phyloP scores from a whole-genome alignment of 805 yeast species.

The Ogataea paraovalis region DNA sequence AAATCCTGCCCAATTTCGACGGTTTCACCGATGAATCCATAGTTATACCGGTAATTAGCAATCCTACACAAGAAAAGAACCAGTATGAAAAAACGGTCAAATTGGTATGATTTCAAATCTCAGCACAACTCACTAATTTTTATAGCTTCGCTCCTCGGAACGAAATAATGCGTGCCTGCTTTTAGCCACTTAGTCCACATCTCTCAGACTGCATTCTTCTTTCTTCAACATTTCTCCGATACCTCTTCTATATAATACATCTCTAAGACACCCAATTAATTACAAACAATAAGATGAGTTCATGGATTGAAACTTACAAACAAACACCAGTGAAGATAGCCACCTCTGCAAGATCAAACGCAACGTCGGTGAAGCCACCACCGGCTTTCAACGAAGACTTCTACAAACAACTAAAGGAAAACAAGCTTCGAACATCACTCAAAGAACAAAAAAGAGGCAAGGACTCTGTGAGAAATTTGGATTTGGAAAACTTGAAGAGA shows the following conservation, averaged over 20 bases:
- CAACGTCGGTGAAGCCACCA: conserved; percentile 11
- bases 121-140: no score
- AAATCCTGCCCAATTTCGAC: conserved; percentile 7
- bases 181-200: no score
- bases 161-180: no score
- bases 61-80: no score
- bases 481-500: conserved; percentile 37
- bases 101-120: no score
- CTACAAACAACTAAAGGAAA: conserved; percentile 14
- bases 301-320: conserved; percentile 6
- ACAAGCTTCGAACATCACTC: conserved; percentile 4
- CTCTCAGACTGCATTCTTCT: no score
- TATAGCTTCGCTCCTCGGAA: no score
- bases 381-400: conserved; percentile 17
- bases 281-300: not conserved
- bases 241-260: not conserved
- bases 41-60: not conserved
- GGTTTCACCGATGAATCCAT: not conserved
- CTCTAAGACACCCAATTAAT: no score
- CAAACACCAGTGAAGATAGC: not conserved
- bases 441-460: not conserved
- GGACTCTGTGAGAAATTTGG: conserved; percentile 9
- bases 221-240: not conserved
- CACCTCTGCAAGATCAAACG: not conserved
- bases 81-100: no score